Percentiles rank a stretch among this genome's conserved stretches.
Evolutionary conservation across 2,329 filamentous ascomycete species (phyloP).

Genomic region (Botrytis aclada): DNA sequence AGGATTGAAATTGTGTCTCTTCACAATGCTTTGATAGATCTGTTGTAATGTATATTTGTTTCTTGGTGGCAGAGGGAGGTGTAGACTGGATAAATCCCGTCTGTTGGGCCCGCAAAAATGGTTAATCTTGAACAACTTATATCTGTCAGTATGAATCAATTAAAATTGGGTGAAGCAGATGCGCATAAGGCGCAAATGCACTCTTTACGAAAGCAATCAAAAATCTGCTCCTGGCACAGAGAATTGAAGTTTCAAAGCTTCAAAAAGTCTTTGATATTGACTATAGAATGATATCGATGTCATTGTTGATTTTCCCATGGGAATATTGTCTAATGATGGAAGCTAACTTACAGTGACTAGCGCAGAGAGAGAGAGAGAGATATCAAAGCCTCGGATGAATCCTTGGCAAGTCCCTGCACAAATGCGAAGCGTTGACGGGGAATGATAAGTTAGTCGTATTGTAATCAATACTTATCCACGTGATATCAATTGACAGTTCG

Average conservation of each 20-base stretch:
- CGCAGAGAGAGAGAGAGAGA: constrained; percentile 22
- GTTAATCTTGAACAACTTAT: constrained; percentile 13
- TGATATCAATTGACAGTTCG: not conserved
- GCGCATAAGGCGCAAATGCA: constrained; percentile 12
- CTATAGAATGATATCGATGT: constrained; percentile 6
- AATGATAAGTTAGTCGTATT: not conserved
- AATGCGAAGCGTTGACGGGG: not conserved
- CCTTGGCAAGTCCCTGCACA: constrained; percentile 24
- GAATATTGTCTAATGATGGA: constrained; percentile 17
- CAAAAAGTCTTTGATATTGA: constrained; percentile 4
- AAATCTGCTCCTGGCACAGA: not conserved
- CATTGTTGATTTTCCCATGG: constrained; percentile 1
- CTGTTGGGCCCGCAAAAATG: constrained; percentile 17
- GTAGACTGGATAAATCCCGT: not conserved
- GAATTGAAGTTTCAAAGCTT: not conserved
- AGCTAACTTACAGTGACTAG: constrained; percentile 32
- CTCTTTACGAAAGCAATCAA: not conserved
- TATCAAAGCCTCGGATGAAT: constrained; percentile 22
- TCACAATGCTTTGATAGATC: constrained; percentile 3
- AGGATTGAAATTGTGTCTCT: not conserved
- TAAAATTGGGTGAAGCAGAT: constrained; percentile 4
- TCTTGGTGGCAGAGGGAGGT: not conserved
- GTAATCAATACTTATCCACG: not conserved
- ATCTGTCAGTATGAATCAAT: constrained; percentile 13
- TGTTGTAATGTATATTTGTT: constrained; percentile 7